Base-by-base conservation (phyloP, 169 alveolate species). In the Cyclospora cayetanensis region DNA sequence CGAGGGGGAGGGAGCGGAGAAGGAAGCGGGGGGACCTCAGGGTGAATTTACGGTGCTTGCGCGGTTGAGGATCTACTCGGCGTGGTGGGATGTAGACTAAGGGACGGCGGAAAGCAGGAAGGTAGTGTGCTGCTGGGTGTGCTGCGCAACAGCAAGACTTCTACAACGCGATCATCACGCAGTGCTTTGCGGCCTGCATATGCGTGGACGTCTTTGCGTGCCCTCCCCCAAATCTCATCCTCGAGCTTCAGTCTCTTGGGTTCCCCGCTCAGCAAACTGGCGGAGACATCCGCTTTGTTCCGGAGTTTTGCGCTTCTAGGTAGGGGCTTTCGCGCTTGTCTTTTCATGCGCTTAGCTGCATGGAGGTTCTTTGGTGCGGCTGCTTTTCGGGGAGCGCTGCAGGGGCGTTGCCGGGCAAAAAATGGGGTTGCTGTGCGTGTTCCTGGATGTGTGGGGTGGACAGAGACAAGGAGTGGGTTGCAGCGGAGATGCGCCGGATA, bases 401-500 rank as follows among this genome's bases (percentile, higher is more conserved):
- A n/a, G n/a, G n/a, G n/a, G n/a, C n/a, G n/a, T n/a, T n/a, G n/a
- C n/a, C n/a, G n/a, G n/a, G n/a, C n/a, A n/a, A n/a, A n/a, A n/a
- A n/a, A n/a, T n/a, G n/a, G n/a, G n/a, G n/a, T n/a, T n/a, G n/a
- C n/a, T 46, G 60, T 29, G 0, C 50, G 88, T 53, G 22, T 37
- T 4, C 12, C 50, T 46, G 31, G 9, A 15, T 60, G 34, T 12
- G n/a, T 79, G 37, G 18, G 27, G 2, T 41, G 29, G 43, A 70
- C 88, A 79, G 88, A 79, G 88, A 79, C 72, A 79, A 50, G 88
- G 88, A 79, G 20, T 79, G 88, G 88, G 88, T 79, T 66, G 72
- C 88, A 2, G 88, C 88, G 4, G 88, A 79, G 88, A 79, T 79
- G 7, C 37, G 70, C 65, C 88, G 88, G 1, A 46, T 79, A 18